Conservation (phyloP, 495 filamentous ascomycete genomes). For the Acidomyces sp. region DNA sequence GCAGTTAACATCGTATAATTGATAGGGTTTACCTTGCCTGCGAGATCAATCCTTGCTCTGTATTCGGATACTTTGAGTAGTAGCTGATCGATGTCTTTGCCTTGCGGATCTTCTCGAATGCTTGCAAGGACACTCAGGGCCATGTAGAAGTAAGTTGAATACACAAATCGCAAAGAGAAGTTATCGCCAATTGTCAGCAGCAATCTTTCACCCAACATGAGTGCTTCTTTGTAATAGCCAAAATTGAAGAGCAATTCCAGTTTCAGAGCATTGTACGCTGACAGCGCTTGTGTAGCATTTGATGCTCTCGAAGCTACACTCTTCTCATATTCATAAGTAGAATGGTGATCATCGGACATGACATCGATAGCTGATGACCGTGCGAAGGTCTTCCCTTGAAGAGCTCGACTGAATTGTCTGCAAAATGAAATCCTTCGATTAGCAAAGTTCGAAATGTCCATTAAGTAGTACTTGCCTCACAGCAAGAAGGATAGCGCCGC, state of each 20-base stretch:
- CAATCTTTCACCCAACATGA: slow-evolving; percentile 52
- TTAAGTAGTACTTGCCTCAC: too few species aligned
- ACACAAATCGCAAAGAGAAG: slow-evolving; percentile 56
- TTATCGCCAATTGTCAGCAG: slow-evolving; percentile 44
- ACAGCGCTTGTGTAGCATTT: slow-evolving; percentile 37
- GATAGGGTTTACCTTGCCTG: slow-evolving; percentile 52
- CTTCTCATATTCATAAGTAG: slow-evolving; percentile 49
- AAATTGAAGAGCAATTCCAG: slow-evolving; percentile 63
- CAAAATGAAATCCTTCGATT: too few species aligned
- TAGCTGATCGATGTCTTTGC: slow-evolving; percentile 40
- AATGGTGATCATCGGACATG: slow-evolving; percentile 61
- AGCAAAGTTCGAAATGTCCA: too few species aligned
- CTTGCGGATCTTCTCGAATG: slow-evolving; percentile 41
- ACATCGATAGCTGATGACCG: slow-evolving; percentile 42
- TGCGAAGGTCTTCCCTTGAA: slow-evolving; percentile 72
- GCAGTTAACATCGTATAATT: slow-evolving; percentile 73
- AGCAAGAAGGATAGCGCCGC: slow-evolving; percentile 58
- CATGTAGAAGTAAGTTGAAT: slow-evolving; percentile 55
- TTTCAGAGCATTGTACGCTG: slow-evolving; percentile 60
- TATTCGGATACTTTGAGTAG: slow-evolving; percentile 43
- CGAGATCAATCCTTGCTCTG: slow-evolving; percentile 54
- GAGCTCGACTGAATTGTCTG: slow-evolving; percentile 62
- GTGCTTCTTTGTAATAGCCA: slow-evolving; percentile 57
- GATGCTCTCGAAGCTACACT: slow-evolving; percentile 36
- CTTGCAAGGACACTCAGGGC: slow-evolving; percentile 52